Evolutionary conservation across 768 basidiomycete species (phyloP), one percentile per base, ranked within the genome.

Genomic region (Russula sp.): DNA sequence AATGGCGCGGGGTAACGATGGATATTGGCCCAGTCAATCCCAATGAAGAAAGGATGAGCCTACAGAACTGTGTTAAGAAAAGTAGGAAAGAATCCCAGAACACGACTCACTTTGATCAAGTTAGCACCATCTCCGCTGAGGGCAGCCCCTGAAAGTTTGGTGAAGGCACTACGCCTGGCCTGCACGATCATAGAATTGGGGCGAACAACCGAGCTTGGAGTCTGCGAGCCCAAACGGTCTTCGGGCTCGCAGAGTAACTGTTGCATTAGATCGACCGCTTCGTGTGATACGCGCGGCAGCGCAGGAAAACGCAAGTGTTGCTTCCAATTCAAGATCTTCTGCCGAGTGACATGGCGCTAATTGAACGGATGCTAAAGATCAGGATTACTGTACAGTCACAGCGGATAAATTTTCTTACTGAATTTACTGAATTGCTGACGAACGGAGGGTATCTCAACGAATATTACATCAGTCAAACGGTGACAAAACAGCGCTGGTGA

Each of bases 281-380:
- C 91, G 71, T 85, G 84, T 54, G 93, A 93, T 60, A 95, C 87
- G 61, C 80, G 83, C 62, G 93, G 93, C 64, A 85, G 83, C 32
- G 84, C 73, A 6, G 95, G 93, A 74, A 98, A 98, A 62, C 87
- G 86, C 66, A 98, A 80, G 29, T 88, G 83, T 71, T 87, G 86
- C 65, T 86, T 86, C 94, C 95, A 98, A 76, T 94, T 94, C 69
- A 98, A 78, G 73, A 98, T 98, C 79, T 96, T 98, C 77, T 97
- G 93, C 63, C 95, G 82, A 58, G 95, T 98, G 70, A 93, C 84
- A 75, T 96, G 94, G 34, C 96, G 84, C 90, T 93, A 68, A 50
- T 58, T 14, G 46, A 53, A 52, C 59, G 65, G 64, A 63, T 56
- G 39, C 60, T 65, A 67, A 56, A 63, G 7, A 34, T 68, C 64